Evolutionary conservation across 345 rosid genomes (phyloP).

Genomic region (Cardamine chenopodiifolia): DNA sequence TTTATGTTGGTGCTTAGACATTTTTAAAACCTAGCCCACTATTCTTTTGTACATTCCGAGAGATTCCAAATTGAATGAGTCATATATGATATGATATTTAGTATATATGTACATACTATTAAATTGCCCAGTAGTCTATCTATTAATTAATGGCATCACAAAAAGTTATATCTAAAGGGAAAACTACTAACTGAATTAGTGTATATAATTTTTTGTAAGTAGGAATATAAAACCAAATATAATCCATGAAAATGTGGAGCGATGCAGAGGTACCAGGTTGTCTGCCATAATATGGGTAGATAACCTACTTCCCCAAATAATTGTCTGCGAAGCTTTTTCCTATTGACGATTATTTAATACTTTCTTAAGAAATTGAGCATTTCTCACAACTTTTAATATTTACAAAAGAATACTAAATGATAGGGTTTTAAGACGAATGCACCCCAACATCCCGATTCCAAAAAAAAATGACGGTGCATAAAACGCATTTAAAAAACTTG

Average conservation of each 20-base stretch:
- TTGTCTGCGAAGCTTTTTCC: constrained; percentile 15
- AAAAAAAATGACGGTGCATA: not conserved
- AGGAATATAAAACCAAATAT: constrained; percentile 12
- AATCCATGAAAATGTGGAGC: constrained; percentile 17
- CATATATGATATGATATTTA: not conserved
- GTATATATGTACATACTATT: not conserved
- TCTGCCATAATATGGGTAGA: constrained; percentile 40
- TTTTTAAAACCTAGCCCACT: not conserved
- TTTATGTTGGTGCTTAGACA: not conserved
- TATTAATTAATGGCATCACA: not conserved
- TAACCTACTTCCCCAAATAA: constrained; percentile 16
- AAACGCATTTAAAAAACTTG: not conserved
- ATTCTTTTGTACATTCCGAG: not conserved
- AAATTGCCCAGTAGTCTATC: no score
- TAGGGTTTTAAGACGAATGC: not conserved
- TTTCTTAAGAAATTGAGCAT: not conserved
- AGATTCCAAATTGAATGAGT: constrained; percentile 4
- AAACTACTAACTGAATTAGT: not conserved
- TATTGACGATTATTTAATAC: not conserved
- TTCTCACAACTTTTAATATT: not conserved
- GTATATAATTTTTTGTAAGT: not conserved
- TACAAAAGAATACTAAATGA: not conserved
- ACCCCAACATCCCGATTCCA: not conserved
- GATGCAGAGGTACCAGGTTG: constrained; percentile 44
- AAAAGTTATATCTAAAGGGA: not conserved